phyloP scores from a whole-genome alignment of 306 rosid genomes.

The Begonia loranthoides region DNA sequence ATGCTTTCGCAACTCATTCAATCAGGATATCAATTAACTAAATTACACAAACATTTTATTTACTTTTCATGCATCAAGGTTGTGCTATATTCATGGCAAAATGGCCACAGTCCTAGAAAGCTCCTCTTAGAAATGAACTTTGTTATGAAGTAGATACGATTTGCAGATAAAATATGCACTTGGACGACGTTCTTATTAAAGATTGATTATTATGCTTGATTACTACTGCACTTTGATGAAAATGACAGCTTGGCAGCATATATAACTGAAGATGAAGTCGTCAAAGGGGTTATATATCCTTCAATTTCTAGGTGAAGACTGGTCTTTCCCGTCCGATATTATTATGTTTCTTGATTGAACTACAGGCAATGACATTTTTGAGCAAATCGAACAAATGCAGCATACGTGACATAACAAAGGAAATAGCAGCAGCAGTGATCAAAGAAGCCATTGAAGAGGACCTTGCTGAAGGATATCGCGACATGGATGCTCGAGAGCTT shows the following conservation, averaged over 20 bases:
- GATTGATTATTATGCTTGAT: constrained; percentile 5
- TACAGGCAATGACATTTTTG: too few species aligned
- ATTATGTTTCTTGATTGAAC: too few species aligned
- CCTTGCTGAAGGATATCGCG: constrained; percentile 80
- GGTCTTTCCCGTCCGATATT: neutral
- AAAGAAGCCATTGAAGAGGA: constrained; percentile 85
- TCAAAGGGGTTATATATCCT: constrained; percentile 72
- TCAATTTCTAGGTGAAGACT: constrained; percentile 64
- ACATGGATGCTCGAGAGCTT: constrained; percentile 76
- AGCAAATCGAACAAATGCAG: constrained; percentile 23
- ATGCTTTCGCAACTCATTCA: too few species aligned
- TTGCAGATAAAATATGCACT: neutral
- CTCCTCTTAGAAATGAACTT: too few species aligned
- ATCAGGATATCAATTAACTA: too few species aligned
- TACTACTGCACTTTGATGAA: constrained; percentile 5
- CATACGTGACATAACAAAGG: constrained; percentile 87
- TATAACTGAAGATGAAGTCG: constrained; percentile 90
- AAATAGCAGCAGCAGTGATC: constrained; percentile 86
- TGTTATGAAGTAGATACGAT: too few species aligned
- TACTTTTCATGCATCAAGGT: too few species aligned
- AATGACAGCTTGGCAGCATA: constrained; percentile 80
- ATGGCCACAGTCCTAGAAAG: too few species aligned
- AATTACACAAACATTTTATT: too few species aligned
- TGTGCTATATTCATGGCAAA: too few species aligned
- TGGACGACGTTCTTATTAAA: constrained; percentile 4